phyloP scores from a whole-genome alignment of 1,284 basidiomycete species.

The Apiotrichum montevideense region DNA sequence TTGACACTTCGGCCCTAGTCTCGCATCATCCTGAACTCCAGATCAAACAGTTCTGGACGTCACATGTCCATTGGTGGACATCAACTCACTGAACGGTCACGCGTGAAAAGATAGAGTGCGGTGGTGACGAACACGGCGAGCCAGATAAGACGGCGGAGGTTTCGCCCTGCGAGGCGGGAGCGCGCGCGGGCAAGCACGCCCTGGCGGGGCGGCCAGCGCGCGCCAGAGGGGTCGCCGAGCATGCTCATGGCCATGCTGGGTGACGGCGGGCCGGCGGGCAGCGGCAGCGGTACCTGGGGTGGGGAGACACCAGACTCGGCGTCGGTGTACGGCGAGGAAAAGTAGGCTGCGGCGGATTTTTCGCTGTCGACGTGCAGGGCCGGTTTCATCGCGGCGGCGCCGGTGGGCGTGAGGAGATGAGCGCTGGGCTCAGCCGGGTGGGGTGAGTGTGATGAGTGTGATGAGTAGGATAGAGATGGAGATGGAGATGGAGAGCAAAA shows the following conservation, averaged over 20 bases:
- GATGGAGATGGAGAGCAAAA: too few species aligned
- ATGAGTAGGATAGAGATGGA: too few species aligned
- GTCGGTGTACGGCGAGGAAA: background rate
- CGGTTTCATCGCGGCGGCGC: too few species aligned
- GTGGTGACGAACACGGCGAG: background rate
- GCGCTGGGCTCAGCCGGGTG: too few species aligned
- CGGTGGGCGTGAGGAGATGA: too few species aligned
- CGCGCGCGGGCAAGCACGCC: background rate
- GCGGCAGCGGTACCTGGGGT: too few species aligned
- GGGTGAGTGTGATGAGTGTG: too few species aligned
- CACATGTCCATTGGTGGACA: background rate
- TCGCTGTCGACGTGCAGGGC: background rate
- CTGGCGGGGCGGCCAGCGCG: background rate
- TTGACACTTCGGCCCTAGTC: background rate
- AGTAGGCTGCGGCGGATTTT: background rate
- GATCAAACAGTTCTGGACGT: too few species aligned
- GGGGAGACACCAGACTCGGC: background rate
- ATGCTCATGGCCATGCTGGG: background rate
- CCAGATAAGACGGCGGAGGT: background rate
- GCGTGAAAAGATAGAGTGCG: background rate
- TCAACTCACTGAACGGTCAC: background rate
- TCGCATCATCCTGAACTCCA: background rate
- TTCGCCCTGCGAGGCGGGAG: background rate
- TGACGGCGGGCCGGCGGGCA: too few species aligned
- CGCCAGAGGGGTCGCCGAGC: background rate